Evolutionary conservation across 495 filamentous ascomycete species (phyloP), one percentile per base, ranked within the genome.

Genomic region (Daldinia bambusicola): DNA sequence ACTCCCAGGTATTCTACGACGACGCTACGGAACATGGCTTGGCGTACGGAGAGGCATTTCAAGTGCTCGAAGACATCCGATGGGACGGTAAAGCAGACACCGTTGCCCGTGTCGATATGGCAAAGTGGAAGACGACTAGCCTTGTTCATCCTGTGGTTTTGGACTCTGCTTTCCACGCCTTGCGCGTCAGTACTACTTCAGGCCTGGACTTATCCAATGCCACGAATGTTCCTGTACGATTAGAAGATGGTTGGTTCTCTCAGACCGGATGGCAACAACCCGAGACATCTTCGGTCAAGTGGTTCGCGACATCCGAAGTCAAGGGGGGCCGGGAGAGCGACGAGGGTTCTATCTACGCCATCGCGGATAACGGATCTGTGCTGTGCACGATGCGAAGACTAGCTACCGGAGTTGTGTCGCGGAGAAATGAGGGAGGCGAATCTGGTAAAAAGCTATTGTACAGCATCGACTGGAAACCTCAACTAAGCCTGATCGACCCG

Each of bases 71-170:
- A 30, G 70, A 78, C 31, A 70, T 79, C 26, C 63, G 43, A 9
- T 79, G 75, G 73, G 75, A 79, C 30, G 67, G 66, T 14, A 68
- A 53, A n/a, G n/a, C 52, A 6, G 43, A 50, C 9, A 16, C 74
- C 0, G 59, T 75, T 12, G 76, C 65, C 34, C 60, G 68, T 26
- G 69, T 78, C 38, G 67, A 76, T 45, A 51, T 73, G 18, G 36
- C 70, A 30, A 61, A 69, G 18, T 63, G 74, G 57, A 63, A 74
- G 58, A 72, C 76, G 2, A 61, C 63, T 9, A 76, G 75, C 16
- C 65, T 78, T 50, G 76, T 84, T 36, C 82, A 84, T 41, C 82
- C 82, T 2, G 71, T 73, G 0, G 63, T 80, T 31, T 72, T 85
- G 1, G 82, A 84, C 69, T 71, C 71, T 6, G 74, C 72, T 6